Percentiles rank a stretch among this genome's conserved stretches.
Evolutionary conservation across 306 rosid species (phyloP).

Genomic region (Cucurbita ficifolia): DNA sequence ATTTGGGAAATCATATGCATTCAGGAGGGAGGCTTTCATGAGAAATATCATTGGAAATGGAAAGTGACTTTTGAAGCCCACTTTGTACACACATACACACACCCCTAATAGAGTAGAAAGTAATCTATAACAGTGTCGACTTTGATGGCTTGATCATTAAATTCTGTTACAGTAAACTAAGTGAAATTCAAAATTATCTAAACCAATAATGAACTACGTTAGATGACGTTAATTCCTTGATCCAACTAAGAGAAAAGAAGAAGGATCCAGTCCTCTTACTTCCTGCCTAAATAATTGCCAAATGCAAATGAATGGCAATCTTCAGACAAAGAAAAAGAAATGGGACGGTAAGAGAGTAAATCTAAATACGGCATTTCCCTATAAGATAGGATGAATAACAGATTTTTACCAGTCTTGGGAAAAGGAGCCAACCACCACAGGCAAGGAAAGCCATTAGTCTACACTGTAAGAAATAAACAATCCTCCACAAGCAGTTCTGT

Average conservation of each 20-base stretch:
- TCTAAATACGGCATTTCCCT: neutral
- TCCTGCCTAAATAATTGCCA: constrained; percentile 2
- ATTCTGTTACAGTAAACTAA: neutral
- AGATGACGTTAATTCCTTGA: neutral
- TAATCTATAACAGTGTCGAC: neutral
- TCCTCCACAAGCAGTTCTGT: constrained; percentile 3
- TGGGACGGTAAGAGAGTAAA: neutral
- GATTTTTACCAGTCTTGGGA: constrained; percentile 7
- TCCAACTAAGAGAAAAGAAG: neutral
- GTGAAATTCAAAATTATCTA: neutral
- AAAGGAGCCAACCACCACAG: constrained; percentile 3
- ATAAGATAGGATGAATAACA: neutral
- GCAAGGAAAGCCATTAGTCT: constrained; percentile 2
- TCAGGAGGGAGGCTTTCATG: neutral
- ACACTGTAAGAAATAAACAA: constrained; percentile 1
- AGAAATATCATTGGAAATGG: neutral
- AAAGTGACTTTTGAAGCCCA: neutral
- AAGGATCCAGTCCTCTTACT: neutral
- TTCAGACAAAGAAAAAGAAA: neutral
- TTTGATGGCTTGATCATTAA: neutral
- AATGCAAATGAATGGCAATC: neutral
- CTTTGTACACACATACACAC: neutral
- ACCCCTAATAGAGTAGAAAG: neutral
- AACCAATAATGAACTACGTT: neutral
- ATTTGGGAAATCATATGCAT: neutral